Base-by-base conservation (phyloP, 495 filamentous ascomycete genomes). In the Opeltia flavorubescens region DNA sequence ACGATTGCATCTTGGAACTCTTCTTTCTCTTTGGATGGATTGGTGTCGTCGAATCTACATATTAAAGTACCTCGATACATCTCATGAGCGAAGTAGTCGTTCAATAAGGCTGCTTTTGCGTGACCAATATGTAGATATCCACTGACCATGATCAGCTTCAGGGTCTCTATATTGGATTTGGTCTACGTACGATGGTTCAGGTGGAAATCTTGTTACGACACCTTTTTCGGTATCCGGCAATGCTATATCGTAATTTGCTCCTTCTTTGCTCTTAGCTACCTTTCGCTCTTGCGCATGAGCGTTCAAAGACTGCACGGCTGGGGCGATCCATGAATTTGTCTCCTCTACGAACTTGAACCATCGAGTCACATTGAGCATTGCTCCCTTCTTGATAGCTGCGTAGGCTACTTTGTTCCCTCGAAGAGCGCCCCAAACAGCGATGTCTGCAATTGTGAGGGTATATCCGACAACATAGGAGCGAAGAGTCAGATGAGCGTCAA, bases 61-160 rank as follows among this genome's bases (percentile, higher is more conserved):
- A 88, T 75, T 48, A 95, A 68, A 29, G 74, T 87, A 46, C 89
- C 89, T 35, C 83, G 77, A 64, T 93, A 94, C 55, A 82, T 81
- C 60, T 84, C 78, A 55, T 95, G 84, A 11, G 88, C 89, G 50
- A 95, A 95, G 74, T 87, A 95, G 58, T 94, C 86, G 64, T 87
- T 91, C 34, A 95, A 74, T 34, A 95, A 70, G 9, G 88, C 89
- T 11, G 89, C 89, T 65, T 94, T 95, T 43, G 85, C 86, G 63
- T 94, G 89, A 44, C 89, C 89, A 48, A 94, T 93, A 64, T 94
- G 88, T 27, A 94, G 78, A 54, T 94, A 94, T 23, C 88, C 88
- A 46, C 76, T 79, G 46, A 27, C 30, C 11, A 1, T 35, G 27
- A 23, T 48, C 28, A 34, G 44, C 8, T 8, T 9, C 15, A 15